Base-by-base conservation (phyloP, 2,329 filamentous ascomycete genomes). In the Pseudogymnoascus sp. region DNA sequence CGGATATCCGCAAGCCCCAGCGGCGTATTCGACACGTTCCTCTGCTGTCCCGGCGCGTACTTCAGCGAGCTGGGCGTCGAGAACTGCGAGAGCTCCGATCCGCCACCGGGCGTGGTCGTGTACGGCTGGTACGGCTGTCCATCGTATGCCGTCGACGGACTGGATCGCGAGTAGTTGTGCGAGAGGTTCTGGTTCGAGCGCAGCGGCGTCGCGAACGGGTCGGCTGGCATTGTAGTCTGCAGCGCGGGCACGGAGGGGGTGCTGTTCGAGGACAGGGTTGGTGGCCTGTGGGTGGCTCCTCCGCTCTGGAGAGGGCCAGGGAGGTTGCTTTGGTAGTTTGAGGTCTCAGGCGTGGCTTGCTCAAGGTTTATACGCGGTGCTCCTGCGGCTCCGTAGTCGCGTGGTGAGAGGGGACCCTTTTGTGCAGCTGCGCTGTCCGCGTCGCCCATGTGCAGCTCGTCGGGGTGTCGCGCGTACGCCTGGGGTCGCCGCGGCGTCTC, bases 1-100 rank as follows among this genome's bases (percentile, higher is more conserved):
- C 93, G 84, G 73, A 97, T 97, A 74, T 97, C 93, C 64, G 92
- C 90, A 45, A 97, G 83, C 14, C 92, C 94, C 33, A 97, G 82
- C 2, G 93, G 93, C 7, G 92, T 96, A 73, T 94, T 93, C 67
- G 91, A 90, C 61, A 86, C 76, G 64, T 80, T 82, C 66, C 84
- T 84, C 81, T 77, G 87, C 73, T 76, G 85, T 58, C 79, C 82
- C 42, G 80, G 77, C 66, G 75, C 77, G 73, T 86, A 87, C 69
- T 84, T 85, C 63, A 76, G 68, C 63, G 76, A 77, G 4, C 82
- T 80, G 2, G 74, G 71, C 58, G 84, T 84, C 72, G 84, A 82
- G 76, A 88, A 90, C 72, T 91, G 90, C 67, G 70, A 78, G 45
- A 71, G 78, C 72, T 71, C 72, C 74, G 71, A 62, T 14, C 82